These are phyloP conservation scores for Stenogyne calaminthoides DNA, from an alignment of 305 asterid genomes.

Conservation along the genomic window DNA sequence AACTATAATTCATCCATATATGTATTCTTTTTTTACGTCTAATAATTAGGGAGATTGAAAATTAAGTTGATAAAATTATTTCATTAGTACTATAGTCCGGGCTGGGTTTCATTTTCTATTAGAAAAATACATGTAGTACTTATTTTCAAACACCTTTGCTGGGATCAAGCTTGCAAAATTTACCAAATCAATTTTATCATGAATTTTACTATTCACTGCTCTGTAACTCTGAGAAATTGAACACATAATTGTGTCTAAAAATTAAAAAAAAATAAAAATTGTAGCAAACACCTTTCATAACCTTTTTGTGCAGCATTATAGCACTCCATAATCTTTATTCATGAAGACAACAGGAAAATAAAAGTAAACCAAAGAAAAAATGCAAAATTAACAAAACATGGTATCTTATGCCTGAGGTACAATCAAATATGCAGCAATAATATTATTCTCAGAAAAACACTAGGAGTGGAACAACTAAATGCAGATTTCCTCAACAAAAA, in stretches of 20 bases:
- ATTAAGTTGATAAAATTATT: no score
- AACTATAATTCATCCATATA: no score
- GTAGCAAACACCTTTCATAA: neutral
- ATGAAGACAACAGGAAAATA: neutral
- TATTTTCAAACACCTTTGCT: no score
- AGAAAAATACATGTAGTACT: no score
- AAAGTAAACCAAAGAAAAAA: neutral
- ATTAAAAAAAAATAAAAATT: no score
- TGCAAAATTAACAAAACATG: neutral
- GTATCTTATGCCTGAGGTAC: neutral
- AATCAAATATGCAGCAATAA: constrained; percentile 30
- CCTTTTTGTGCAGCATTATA: neutral
- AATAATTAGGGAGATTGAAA: no score
- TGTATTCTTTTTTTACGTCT: no score
- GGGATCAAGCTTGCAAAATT: no score
- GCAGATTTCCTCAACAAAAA: constrained; percentile 26
- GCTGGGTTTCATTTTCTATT: no score
- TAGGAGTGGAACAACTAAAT: constrained; percentile 31
- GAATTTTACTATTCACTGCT: no score
- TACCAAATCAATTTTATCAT: no score
- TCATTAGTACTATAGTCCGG: no score
- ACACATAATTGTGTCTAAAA: neutral
- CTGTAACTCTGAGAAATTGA: neutral
- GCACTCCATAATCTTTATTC: neutral
- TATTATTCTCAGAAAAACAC: constrained; percentile 40